Evolutionary conservation across 2,329 filamentous ascomycete genomes (phyloP).

Genomic region (Aureobasidium sp.): DNA sequence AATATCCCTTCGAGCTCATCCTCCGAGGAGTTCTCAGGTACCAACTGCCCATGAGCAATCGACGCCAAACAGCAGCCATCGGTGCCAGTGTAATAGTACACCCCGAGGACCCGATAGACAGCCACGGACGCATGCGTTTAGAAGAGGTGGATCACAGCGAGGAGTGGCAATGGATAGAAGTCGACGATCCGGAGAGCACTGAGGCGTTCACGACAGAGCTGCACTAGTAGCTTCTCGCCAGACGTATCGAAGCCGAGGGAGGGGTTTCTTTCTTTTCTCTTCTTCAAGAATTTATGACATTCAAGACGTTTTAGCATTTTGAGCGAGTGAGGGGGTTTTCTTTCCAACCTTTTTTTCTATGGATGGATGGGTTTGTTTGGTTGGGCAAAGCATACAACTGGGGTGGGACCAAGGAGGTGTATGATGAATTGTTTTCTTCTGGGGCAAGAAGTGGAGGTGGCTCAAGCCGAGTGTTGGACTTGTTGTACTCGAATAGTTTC

Average conservation of each 20-base stretch:
- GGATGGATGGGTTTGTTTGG: not conserved
- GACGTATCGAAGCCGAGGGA: not conserved
- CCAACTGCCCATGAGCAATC: conserved; percentile 50
- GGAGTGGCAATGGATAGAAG: conserved; percentile 25
- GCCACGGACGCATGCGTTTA: conserved; percentile 23
- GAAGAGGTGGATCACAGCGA: conserved; percentile 21
- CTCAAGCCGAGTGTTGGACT: not conserved
- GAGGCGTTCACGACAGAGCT: conserved; percentile 1
- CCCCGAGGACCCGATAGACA: conserved; percentile 29
- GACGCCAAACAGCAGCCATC: conserved; percentile 43
- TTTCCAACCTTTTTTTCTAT: not conserved
- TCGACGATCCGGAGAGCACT: not conserved
- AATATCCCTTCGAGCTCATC: conserved; percentile 89
- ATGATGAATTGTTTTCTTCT: not conserved
- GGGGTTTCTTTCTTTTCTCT: not conserved
- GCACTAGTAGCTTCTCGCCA: not conserved
- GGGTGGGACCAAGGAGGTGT: not conserved
- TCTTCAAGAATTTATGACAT: conserved; percentile 4
- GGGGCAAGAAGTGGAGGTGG: not conserved
- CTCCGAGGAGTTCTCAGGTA: conserved; percentile 88
- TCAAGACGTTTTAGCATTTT: conserved; percentile 8
- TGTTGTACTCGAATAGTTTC: not conserved
- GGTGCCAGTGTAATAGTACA: conserved; percentile 33
- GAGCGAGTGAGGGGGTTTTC: not conserved
- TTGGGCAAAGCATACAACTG: not conserved